Evolutionary conservation across 345 rosid species (phyloP), one percentile per base, ranked within the genome.

Genomic region (Salix koriyanagi): DNA sequence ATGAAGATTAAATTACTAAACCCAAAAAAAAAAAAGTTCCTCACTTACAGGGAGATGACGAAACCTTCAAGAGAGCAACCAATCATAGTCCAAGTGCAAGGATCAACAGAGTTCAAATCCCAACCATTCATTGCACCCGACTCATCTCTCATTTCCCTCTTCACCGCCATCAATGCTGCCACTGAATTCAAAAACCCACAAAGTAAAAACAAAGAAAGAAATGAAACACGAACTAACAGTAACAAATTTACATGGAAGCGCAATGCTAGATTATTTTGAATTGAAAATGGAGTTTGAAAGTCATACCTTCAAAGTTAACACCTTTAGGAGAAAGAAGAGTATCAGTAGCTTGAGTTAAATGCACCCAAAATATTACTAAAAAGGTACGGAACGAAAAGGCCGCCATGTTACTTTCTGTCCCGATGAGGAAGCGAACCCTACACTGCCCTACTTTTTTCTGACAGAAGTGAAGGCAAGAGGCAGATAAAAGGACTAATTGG

Each of bases 21-120:
- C 28, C 5, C 30, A 7, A 11, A 42, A 46, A 67, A 46, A 67
- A 44, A 62, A n/a, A 46, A 3, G 15, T 16, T 26, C 10, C 4
- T 32, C 72, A 81, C 98, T 80, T 82, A 95, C 99, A 92, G 88
- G 36, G 98, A 93, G 72, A 82, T 73, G 12, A 93, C 99, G 75
- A 83, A 90, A 25, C 98, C 98, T 82, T 91, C 87, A 64, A 75
- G 26, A 41, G 99, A 95, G 79, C 98, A 95, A 77, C 90, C 93
- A 34, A 95, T 94, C 99, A 91, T 95, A 79, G 84, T 89, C 99
- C 99, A 95, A 77, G 99, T 93, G 82, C 99, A 95, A 36, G 99
- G 97, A 83, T 95, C 99, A 80, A 95, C 99, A 3, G 99, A 95
- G 87, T 93, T 91, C 69, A 93, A 88, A 85, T 95, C 97, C 98